phyloP scores from a whole-genome alignment of 345 rosid genomes.

The Populus euphratica region DNA sequence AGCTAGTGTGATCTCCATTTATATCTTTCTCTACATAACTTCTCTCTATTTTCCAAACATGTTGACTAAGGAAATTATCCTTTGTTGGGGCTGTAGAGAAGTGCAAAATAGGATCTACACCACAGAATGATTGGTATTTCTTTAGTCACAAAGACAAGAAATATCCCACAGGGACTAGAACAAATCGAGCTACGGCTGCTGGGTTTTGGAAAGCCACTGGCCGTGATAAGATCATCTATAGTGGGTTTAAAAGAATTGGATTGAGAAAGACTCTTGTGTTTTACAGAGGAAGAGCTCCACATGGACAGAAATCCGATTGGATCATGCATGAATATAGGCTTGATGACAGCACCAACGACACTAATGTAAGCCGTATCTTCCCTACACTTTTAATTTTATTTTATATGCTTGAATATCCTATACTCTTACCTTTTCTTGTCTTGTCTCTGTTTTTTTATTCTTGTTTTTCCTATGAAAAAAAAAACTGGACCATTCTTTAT shows the following conservation, averaged over 20 bases:
- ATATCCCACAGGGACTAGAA: slow-evolving; percentile 92
- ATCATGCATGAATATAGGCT: slow-evolving; percentile 98
- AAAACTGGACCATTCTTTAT: not conserved
- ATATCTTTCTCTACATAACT: not conserved
- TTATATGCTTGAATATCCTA: not conserved
- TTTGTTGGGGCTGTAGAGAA: slow-evolving; percentile 42
- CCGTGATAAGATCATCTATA: slow-evolving; percentile 83
- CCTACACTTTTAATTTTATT: not conserved
- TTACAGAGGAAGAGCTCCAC: slow-evolving; percentile 93
- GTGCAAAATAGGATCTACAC: slow-evolving; percentile 88
- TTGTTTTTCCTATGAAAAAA: not conserved
- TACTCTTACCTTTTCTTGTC: not conserved
- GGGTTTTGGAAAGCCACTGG: slow-evolving; percentile 99
- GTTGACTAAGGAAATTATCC: not conserved
- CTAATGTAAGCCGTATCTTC: slow-evolving; percentile 33
- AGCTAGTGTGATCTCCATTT: not conserved
- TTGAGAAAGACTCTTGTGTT: slow-evolving; percentile 90
- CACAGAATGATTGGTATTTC: slow-evolving; percentile 97
- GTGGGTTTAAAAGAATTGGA: slow-evolving; percentile 69
- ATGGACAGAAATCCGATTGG: slow-evolving; percentile 96
- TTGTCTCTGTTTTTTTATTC: not conserved
- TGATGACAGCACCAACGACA: slow-evolving; percentile 50
- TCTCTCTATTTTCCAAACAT: not conserved
- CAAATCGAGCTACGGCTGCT: slow-evolving; percentile 85
- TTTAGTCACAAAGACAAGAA: slow-evolving; percentile 98